Conservation (phyloP, 306 rosid species). For the Morella rubra region DNA sequence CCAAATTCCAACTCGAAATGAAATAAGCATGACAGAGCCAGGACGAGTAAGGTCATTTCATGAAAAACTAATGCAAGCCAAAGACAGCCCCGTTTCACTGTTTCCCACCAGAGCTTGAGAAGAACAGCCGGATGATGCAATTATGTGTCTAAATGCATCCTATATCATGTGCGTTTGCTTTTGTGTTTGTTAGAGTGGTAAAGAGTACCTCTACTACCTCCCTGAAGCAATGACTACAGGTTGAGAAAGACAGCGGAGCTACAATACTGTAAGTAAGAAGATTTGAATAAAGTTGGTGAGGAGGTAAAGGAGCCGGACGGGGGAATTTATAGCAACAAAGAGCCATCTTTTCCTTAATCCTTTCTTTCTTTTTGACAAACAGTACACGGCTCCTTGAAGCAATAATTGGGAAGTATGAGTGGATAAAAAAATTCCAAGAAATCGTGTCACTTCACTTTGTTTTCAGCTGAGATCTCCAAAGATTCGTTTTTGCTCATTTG, state of each 20-base stretch:
- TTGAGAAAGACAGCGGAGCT: slow-evolving; percentile 69
- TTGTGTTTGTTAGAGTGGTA: slow-evolving; percentile 9
- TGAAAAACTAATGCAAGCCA: no score
- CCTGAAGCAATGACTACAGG: slow-evolving; percentile 29
- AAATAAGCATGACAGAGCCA: no score
- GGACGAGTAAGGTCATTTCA: no score
- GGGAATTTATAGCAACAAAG: slow-evolving; percentile 49
- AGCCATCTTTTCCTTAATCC: slow-evolving; percentile 44
- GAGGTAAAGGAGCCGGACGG: slow-evolving; percentile 36
- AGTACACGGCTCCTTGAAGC: slow-evolving; percentile 43
- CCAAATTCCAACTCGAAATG: no score
- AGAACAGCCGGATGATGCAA: slow-evolving; percentile 35
- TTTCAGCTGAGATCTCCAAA: slow-evolving; percentile 46
- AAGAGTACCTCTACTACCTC: slow-evolving; percentile 22
- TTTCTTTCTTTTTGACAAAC: slow-evolving; percentile 60
- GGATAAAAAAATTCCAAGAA: slow-evolving; percentile 44
- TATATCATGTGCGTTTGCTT: not conserved
- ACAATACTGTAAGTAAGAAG: slow-evolving; percentile 35
- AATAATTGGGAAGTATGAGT: slow-evolving; percentile 49
- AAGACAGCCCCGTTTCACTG: slow-evolving; percentile 33
- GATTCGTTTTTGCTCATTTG: no score
- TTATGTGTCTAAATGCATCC: slow-evolving; percentile 14
- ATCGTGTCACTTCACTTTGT: slow-evolving; percentile 83
- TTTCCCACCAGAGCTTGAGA: slow-evolving; percentile 27
- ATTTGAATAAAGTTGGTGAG: slow-evolving; percentile 30